These are phyloP conservation scores for Atalantia buxifolia DNA, from an alignment of 345 rosid species.

Conservation along the genomic window DNA sequence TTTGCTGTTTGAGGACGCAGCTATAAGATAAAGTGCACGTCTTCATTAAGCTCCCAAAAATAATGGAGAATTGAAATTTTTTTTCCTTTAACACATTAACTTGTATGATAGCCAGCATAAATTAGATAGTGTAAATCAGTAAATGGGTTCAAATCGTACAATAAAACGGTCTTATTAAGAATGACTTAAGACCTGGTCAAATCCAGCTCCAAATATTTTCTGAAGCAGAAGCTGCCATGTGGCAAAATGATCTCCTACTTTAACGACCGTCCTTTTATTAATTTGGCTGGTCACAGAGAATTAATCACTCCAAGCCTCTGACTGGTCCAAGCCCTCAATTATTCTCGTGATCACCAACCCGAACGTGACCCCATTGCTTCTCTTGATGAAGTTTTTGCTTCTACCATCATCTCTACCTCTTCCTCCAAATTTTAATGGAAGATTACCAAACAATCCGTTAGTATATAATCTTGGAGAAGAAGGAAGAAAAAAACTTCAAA, in stretches of 20 bases:
- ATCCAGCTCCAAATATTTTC: neutral
- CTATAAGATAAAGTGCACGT: neutral
- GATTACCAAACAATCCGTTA: neutral
- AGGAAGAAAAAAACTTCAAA: neutral
- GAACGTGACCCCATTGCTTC: neutral
- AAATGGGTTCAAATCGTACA: neutral
- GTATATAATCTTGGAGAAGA: constrained; percentile 1
- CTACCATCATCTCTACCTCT: neutral
- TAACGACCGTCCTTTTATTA: neutral
- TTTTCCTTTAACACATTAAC: neutral
- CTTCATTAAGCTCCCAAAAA: neutral
- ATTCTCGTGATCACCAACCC: neutral
- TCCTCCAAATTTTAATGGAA: constrained; percentile 5
- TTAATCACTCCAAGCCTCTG: constrained; percentile 5
- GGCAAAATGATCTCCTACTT: neutral
- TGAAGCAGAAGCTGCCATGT: constrained; percentile 8
- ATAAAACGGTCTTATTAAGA: neutral
- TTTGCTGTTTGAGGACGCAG: neutral
- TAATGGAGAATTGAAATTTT: neutral
- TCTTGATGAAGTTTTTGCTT: constrained; percentile 6
- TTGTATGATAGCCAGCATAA: neutral
- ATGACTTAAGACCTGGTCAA: neutral
- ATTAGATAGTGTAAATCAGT: neutral
- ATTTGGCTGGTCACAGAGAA: constrained; percentile 1
- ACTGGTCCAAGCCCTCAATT: constrained; percentile 5